A percentile compares a stretch with the other conserved stretches of the same genome.
phyloP scores from a whole-genome alignment of 805 yeast species.

The Lachancea sp. region DNA sequence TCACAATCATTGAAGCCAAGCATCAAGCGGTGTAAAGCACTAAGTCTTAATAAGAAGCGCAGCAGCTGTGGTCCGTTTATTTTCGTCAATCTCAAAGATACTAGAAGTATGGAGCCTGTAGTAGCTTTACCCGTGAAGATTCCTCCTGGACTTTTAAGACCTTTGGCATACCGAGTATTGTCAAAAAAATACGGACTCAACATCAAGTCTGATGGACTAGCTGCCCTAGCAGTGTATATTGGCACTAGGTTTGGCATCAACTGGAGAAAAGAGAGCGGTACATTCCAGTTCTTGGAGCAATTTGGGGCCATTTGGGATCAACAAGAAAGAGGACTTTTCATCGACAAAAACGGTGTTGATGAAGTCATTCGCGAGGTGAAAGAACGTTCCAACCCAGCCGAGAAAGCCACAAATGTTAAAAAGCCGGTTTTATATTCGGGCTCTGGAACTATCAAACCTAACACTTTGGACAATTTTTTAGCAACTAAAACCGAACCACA shows the following conservation, averaged over 20 bases:
- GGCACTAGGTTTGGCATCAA: constrained; percentile 76
- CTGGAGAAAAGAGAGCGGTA: constrained; percentile 50
- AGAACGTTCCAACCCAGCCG: constrained; percentile 27
- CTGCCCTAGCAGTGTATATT: constrained; percentile 62
- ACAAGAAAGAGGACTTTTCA: constrained; percentile 79
- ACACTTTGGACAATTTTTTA: constrained; percentile 17
- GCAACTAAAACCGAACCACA: constrained; percentile 13
- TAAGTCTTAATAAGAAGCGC: not conserved
- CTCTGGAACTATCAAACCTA: constrained; percentile 3
- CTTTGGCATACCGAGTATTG: constrained; percentile 81
- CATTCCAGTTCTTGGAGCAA: constrained; percentile 49
- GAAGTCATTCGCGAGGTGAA: constrained; percentile 57
- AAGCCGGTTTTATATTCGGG: constrained; percentile 9
- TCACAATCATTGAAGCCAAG: not conserved
- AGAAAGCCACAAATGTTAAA: constrained; percentile 7
- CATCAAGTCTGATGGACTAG: constrained; percentile 78
- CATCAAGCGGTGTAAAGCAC: not conserved
- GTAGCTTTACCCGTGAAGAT: constrained; percentile 64
- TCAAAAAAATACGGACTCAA: constrained; percentile 91
- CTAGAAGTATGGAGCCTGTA: not conserved
- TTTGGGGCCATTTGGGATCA: constrained; percentile 81
- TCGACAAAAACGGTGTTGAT: constrained; percentile 66
- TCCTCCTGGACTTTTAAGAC: constrained; percentile 78
- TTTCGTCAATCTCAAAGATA: not conserved
- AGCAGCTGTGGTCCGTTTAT: not conserved